A percentile compares a stretch with the other conserved stretches of the same genome.
Evolutionary conservation across 345 rosid species (phyloP).

Genomic region (Arabidopsis suecica): DNA sequence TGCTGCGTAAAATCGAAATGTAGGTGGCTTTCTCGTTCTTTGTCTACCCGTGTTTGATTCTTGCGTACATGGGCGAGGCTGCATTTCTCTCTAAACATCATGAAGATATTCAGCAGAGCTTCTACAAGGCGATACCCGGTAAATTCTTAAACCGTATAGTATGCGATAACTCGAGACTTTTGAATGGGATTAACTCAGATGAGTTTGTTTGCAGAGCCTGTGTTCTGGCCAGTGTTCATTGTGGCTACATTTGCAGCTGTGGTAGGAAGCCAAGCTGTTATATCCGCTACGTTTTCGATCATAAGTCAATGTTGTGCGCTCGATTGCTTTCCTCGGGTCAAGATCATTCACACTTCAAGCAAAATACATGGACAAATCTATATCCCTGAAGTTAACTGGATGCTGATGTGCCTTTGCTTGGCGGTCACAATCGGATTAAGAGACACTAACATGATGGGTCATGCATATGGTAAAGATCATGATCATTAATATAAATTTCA

Average conservation of each 20-base stretch:
- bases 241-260: constrained; percentile 84
- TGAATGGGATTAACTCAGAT: background rate
- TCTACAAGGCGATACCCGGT: constrained; percentile 92
- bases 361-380: constrained; percentile 81
- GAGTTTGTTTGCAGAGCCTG: constrained; percentile 58
- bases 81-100: constrained; percentile 81
- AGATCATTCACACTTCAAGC: constrained; percentile 78
- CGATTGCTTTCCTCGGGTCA: constrained; percentile 88
- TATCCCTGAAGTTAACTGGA: constrained; percentile 95
- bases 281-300: constrained; percentile 89
- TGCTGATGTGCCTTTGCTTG: constrained; percentile 76
- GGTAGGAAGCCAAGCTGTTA: constrained; percentile 90
- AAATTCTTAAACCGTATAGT: constrained; percentile 21
- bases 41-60: constrained; percentile 83
- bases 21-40: constrained; percentile 77
- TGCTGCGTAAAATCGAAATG: constrained; percentile 7
- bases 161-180: background rate
- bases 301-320: constrained; percentile 84
- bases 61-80: constrained; percentile 96
- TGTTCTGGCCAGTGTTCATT: constrained; percentile 88
- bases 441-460: constrained; percentile 76
- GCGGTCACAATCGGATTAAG: constrained; percentile 73
- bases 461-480: constrained; percentile 70
- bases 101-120: constrained; percentile 77
- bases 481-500: background rate